Evolutionary conservation across 2,329 filamentous ascomycete genomes (phyloP), one percentile per base, ranked within the genome.

Genomic region (Leptographium procerum): DNA sequence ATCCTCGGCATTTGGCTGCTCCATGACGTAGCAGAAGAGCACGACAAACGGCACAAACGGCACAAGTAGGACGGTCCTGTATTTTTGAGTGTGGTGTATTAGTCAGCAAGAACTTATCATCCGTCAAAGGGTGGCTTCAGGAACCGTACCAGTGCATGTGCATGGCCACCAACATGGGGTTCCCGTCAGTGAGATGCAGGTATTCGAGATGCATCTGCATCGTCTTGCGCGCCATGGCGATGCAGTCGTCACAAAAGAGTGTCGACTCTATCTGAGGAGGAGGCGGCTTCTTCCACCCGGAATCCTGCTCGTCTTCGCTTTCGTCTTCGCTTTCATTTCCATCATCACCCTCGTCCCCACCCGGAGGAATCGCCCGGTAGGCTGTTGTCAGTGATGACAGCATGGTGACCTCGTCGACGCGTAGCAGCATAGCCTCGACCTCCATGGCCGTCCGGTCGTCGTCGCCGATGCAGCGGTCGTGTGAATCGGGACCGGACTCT

Each of bases 11-110:
- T 78, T 73, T 3, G 71, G 77, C 0, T 79, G 78, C 64, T 84
- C 80, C 52, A 82, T 76, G 57, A 81, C 71, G 60, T 80, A 76
- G 65, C 78, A 81, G 67, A 85, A 83, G 29, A 84, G 70, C 29
- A 83, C 77, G 57, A 82, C 81, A 64, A 83, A 82, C 1, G 81
- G 81, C 1, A 80, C 77, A 64, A 84, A 84, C 0, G 81, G 82
- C 2, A 77, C 77, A 61, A 82, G 73, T 26, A 83, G 70, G 29
- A 82, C 68, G n/a, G 75, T 77, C 79, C 79, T 80, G n/a, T n/a
- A n/a, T n/a, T n/a, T n/a, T n/a, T n/a, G n/a, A n/a, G n/a, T n/a
- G n/a, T n/a, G n/a, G n/a, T n/a, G n/a, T n/a, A n/a, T n/a, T n/a
- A n/a, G n/a, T n/a, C n/a, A n/a, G n/a, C n/a, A n/a, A n/a, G n/a